Conservation (phyloP, 352 stramenopile genomes). For the Phytopythium delawarense region DNA sequence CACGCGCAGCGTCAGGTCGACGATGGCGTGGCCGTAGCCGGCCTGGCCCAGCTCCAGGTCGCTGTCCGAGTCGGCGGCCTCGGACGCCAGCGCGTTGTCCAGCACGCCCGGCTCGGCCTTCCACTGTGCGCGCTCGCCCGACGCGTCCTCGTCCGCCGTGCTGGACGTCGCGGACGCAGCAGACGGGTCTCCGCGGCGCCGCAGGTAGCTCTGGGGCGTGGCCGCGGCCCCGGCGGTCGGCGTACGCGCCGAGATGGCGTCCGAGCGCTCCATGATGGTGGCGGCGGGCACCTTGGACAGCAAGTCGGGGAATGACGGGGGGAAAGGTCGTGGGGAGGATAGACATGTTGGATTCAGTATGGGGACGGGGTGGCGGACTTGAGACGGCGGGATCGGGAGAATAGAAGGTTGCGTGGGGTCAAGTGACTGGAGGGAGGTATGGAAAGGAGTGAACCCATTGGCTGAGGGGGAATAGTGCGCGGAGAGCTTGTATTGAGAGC, state of each 20-base stretch:
- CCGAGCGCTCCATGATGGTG: background rate
- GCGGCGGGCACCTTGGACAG: background rate
- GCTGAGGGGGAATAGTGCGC: background rate
- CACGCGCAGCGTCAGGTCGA: constrained; percentile 22
- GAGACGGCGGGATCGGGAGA: background rate
- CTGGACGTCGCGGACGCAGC: background rate
- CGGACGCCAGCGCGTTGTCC: background rate
- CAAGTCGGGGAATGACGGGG: background rate
- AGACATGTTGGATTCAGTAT: background rate
- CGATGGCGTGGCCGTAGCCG: constrained; percentile 3
- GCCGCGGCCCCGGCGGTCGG: background rate
- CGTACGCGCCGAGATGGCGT: background rate
- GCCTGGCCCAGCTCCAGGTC: constrained; percentile 5
- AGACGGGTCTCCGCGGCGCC: background rate
- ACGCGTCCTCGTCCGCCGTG: background rate
- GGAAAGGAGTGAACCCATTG: background rate
- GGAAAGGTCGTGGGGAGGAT: background rate
- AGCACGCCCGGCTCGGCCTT: background rate
- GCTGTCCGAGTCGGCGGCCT: background rate
- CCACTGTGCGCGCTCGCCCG: background rate
- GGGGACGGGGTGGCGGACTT: background rate
- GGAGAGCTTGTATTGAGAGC: background rate
- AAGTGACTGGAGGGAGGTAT: background rate
- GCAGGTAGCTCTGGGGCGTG: background rate
- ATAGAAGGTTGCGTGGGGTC: background rate